Percentiles rank a stretch among this genome's conserved stretches.
phyloP scores from a whole-genome alignment of 768 basidiomycete genomes.

The Dioszegia crocea region DNA sequence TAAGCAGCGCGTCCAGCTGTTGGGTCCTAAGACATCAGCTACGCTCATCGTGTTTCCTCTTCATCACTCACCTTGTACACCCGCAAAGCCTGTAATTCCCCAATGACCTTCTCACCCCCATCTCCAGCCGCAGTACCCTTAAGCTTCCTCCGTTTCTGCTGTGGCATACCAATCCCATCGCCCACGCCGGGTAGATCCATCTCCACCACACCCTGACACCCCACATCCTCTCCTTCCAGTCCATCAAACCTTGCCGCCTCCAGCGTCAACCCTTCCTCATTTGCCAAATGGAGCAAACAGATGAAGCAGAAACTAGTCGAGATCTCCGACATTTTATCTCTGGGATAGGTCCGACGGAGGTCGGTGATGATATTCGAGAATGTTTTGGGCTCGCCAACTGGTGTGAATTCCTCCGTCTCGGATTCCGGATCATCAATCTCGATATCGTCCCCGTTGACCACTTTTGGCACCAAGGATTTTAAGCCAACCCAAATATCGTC shows the following conservation, averaged over 20 bases:
- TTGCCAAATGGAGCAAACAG: constrained; percentile 90
- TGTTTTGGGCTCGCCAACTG: constrained; percentile 37
- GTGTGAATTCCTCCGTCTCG: constrained; percentile 7
- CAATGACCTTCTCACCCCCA: constrained; percentile 39
- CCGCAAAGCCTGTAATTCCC: constrained; percentile 46
- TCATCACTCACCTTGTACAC: constrained; percentile 47
- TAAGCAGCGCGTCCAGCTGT: constrained; percentile 35
- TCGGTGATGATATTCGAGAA: constrained; percentile 67
- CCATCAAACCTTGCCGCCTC: constrained; percentile 51
- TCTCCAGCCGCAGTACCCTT: constrained; percentile 13
- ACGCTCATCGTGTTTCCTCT: too few relatives aligned
- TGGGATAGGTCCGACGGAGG: constrained; percentile 75
- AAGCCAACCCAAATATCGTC: constrained; percentile 96
- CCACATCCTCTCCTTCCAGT: constrained; percentile 39
- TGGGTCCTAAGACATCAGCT: constrained; percentile 19
- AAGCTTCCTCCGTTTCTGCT: constrained; percentile 9
- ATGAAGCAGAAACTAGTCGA: constrained; percentile 99
- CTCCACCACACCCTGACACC: constrained; percentile 33
- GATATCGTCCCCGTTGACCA: constrained; percentile 35
- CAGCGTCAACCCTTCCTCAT: constrained; percentile 89
- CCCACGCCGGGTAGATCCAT: neutral
- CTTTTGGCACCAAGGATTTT: constrained; percentile 61
- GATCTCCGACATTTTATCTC: constrained; percentile 94
- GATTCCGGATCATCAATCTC: neutral
- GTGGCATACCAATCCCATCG: neutral